Evolutionary conservation across 306 rosid genomes (phyloP).

Genomic region (Acacia crassicarpa): DNA sequence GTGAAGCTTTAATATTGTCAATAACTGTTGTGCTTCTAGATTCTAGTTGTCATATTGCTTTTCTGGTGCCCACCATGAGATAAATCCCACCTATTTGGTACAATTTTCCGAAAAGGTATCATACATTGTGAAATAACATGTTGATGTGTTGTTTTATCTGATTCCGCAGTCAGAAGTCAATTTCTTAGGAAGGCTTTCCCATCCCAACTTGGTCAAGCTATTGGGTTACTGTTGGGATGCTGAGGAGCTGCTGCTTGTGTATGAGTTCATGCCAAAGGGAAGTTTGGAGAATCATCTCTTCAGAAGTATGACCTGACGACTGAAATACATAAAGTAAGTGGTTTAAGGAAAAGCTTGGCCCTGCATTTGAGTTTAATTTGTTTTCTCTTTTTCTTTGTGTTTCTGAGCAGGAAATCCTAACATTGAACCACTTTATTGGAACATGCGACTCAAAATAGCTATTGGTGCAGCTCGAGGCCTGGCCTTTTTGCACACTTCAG

Average conservation of each 20-base stretch:
- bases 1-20: not conserved
- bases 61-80: not conserved
- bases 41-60: constrained; percentile 2
- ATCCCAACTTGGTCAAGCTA: constrained; percentile 83
- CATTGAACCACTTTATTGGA: constrained; percentile 69
- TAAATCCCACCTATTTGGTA: not conserved
- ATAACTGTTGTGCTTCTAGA: constrained; percentile 3
- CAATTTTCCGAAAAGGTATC: not conserved
- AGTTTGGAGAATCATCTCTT: constrained; percentile 94
- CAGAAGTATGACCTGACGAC: constrained; percentile 58
- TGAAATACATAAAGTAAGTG: not conserved
- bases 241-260: constrained; percentile 79
- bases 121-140: not conserved
- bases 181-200: constrained; percentile 78
- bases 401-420: constrained; percentile 52
- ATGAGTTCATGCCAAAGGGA: constrained; percentile 83
- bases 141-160: constrained; percentile 18
- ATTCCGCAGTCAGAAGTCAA: constrained; percentile 74
- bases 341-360: not conserved
- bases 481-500: constrained; percentile 76
- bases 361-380: constrained; percentile 17
- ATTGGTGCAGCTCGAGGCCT: constrained; percentile 89
- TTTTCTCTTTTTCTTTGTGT: constrained; percentile 14
- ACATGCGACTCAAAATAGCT: constrained; percentile 65
- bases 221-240: constrained; percentile 78